These are phyloP conservation scores for Fusarium oxysporum DNA, from an alignment of 2,329 filamentous ascomycete species.

Conservation along the genomic window DNA sequence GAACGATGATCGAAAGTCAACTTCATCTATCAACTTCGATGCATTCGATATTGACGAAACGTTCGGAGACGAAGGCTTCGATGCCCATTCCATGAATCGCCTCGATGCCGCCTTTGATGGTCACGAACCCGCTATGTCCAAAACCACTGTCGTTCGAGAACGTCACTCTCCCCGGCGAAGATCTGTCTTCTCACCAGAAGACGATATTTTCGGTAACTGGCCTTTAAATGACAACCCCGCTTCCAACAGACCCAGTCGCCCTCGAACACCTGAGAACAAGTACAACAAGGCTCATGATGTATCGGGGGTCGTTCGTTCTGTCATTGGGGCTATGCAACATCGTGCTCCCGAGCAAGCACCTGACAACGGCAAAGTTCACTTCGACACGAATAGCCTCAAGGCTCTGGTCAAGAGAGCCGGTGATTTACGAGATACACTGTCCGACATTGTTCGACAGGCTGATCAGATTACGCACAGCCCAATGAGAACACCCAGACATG, in stretches of 20 bases:
- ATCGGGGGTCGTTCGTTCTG: conserved; percentile 67
- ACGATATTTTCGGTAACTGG: conserved; percentile 72
- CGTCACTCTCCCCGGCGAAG: conserved; percentile 64
- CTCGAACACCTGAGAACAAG: conserved; percentile 55
- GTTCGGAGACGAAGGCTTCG: conserved; percentile 61
- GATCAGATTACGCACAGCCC: conserved; percentile 70
- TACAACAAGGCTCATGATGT: conserved; percentile 52
- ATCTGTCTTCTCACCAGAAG: conserved; percentile 73
- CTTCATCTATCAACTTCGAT: conserved; percentile 56
- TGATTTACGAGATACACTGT: conserved; percentile 68
- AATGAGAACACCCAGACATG: conserved; percentile 60
- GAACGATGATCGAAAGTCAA: conserved; percentile 51
- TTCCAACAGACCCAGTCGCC: conserved; percentile 54
- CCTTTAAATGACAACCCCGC: conserved; percentile 54
- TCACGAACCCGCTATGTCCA: conserved; percentile 58
- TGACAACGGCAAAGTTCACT: conserved; percentile 65
- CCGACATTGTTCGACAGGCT: conserved; percentile 68
- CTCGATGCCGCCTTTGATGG: conserved; percentile 57
- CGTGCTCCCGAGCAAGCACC: conserved; percentile 56
- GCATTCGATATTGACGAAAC: conserved; percentile 56
- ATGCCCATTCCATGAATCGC: conserved; percentile 58
- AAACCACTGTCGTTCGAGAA: conserved; percentile 66
- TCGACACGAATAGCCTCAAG: conserved; percentile 76
- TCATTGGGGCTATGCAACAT: conserved; percentile 73
- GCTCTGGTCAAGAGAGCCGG: conserved; percentile 73